Conservation (phyloP, 2,329 filamentous ascomycete genomes). For the Dissoconium aciculare region DNA sequence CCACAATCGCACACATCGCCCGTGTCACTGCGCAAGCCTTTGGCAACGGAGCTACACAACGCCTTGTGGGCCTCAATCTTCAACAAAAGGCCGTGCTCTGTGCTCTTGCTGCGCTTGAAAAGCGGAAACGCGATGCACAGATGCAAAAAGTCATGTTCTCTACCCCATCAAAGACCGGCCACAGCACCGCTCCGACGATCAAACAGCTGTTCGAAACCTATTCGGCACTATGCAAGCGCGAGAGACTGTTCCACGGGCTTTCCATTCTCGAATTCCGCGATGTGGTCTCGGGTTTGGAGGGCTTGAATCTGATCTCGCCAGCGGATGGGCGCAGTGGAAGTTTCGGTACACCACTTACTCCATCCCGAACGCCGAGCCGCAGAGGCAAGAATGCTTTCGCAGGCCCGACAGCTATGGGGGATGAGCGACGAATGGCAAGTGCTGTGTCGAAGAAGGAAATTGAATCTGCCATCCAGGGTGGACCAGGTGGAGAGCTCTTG, state of each 20-base stretch:
- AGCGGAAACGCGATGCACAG: constrained; percentile 42
- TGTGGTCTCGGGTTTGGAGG: constrained; percentile 78
- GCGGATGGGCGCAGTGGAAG: constrained; percentile 57
- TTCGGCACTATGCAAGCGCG: constrained; percentile 63
- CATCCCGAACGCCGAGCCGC: constrained; percentile 56
- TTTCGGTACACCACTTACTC: constrained; percentile 44
- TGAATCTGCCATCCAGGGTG: constrained; percentile 17
- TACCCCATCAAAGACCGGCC: constrained; percentile 29
- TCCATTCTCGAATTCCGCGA: constrained; percentile 89
- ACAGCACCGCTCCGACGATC: constrained; percentile 53
- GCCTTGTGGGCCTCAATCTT: constrained; percentile 75
- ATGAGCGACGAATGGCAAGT: constrained; percentile 41
- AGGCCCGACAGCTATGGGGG: constrained; percentile 31
- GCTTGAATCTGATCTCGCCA: constrained; percentile 61
- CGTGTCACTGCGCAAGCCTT: constrained; percentile 82
- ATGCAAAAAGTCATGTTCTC: constrained; percentile 18
- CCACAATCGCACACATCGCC: constrained; percentile 79
- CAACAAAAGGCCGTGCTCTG: constrained; percentile 95
- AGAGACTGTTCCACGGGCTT: constrained; percentile 78
- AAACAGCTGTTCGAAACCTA: constrained; percentile 78
- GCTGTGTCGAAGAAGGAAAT: constrained; percentile 24
- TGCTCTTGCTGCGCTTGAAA: constrained; percentile 74
- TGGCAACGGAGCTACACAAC: constrained; percentile 71
- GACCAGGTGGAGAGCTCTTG: constrained; percentile 23
- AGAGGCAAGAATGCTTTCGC: constrained; percentile 32